phyloP scores from a whole-genome alignment of 352 stramenopile genomes.

The Phytophthora hybrid region DNA sequence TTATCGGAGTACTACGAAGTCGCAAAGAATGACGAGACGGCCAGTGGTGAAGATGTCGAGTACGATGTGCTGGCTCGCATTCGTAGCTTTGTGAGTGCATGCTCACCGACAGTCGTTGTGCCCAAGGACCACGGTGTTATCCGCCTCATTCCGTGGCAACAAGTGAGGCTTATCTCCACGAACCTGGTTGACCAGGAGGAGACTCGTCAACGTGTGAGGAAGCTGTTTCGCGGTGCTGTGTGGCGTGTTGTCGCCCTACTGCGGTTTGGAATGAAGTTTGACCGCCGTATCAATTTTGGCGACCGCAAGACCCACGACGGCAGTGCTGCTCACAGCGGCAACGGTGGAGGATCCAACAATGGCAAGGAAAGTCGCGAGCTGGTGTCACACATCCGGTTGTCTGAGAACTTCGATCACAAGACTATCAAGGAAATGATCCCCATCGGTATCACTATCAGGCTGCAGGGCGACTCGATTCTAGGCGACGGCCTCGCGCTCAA shows the following conservation, averaged over 20 bases:
- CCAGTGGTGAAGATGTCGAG: constrained; percentile 73
- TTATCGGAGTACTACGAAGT: constrained; percentile 89
- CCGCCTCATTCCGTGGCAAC: constrained; percentile 69
- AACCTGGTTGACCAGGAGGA: constrained; percentile 90
- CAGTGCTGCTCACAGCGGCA: constrained; percentile 19
- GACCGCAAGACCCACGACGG: constrained; percentile 58
- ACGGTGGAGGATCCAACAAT: constrained; percentile 15
- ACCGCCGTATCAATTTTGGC: constrained; percentile 82
- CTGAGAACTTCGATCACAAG: constrained; percentile 91
- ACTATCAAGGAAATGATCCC: constrained; percentile 92
- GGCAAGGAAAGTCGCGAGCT: constrained; percentile 52
- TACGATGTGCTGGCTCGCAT: constrained; percentile 88
- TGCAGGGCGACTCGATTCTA: constrained; percentile 83
- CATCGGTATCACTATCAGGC: constrained; percentile 81
- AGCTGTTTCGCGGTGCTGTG: constrained; percentile 85
- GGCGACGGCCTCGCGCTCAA: constrained; percentile 80
- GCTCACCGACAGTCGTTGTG: constrained; percentile 79
- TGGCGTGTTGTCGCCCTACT: constrained; percentile 90
- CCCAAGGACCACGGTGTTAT: constrained; percentile 83
- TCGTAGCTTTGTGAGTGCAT: constrained; percentile 78
- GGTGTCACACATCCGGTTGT: constrained; percentile 84
- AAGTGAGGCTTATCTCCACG: constrained; percentile 87
- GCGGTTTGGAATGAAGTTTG: constrained; percentile 90
- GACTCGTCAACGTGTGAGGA: constrained; percentile 78
- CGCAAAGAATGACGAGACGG: constrained; percentile 81